Base-by-base conservation (phyloP, 2,329 filamentous ascomycete species). In the Leptodontidium sp. region DNA sequence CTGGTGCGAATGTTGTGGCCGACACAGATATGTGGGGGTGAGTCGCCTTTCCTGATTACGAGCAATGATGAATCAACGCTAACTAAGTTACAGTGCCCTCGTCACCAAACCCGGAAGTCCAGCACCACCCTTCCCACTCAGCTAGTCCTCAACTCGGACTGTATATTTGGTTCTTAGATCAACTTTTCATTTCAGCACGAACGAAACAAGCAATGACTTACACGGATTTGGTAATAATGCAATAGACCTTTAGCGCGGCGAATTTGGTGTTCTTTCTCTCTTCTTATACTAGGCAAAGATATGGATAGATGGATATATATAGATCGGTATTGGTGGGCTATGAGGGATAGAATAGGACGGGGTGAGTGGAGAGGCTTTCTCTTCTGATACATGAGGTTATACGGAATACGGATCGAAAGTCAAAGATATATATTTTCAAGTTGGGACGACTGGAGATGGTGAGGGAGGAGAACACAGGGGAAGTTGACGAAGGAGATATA, bases 21-120 rank as follows among this genome's bases (percentile, higher is more conserved):
- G 38, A 52, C 7, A 57, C 52, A 9, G 9, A 58, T 8, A 52
- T 47, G 52, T 68, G 66, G 66, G 66, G 66, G 66, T 64, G 59
- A 17, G 61, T 64, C 32, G 2, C 4, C 1, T 24, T 47, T 26
- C 8, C 32, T 14, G 11, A 50, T 4, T 17, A 26, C 15, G 57
- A 43, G 12, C 26, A 9, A 9, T 47, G 29, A 55, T 9, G n/a
- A 59, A 7, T 17, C 17, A 3, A 59, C 17, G 57, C 57, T 59
- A 29, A 59, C 15, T 8, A 4, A 59, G 26, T 26, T 8, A 15
- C 21, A 59, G 57, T 29, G 57, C 57, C 4, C 57, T 59, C 12
- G 35, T 59, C 12, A 40, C 38, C 4, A 59, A 59, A 21, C 57
- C 57, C 17, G 21, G 35, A 45, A 59, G 21, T 26, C 57, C 57